Evolutionary conservation across 2,329 filamentous ascomycete genomes (phyloP), one percentile per base, ranked within the genome.

Genomic region (Fusarium illudens): DNA sequence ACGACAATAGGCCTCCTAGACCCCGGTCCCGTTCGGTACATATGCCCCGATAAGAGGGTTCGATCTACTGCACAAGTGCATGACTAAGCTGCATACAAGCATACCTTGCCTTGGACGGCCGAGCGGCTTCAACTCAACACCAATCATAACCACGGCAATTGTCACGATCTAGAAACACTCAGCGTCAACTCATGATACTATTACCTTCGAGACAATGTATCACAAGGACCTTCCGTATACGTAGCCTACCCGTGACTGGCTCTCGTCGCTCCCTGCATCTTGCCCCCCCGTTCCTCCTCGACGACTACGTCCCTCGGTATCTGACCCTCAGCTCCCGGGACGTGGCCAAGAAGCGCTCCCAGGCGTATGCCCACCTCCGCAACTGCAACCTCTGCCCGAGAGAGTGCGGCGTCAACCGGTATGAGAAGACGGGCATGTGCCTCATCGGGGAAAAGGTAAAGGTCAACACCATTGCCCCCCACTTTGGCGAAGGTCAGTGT

Each of bases 361-460:
- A 82, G 19, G 92, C 92, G 2, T 93, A 94, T 73, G 87, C 89
- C 1, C 92, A 96, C 75, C 82, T 96, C 27, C 82, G 86, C 12
- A 89, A 93, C 59, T 96, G 92, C 80, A 96, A 96, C 72, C 84
- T 96, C 8, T 96, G 92, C 71, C 92, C 93, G 2, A 85, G 92
- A 12, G 81, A 88, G 46, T 96, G 93, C 77, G 88, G 89, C 55
- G 91, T 95, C 32, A 94, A 96, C 76, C 88, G 92, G n/a, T 93
- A 89, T 73, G 88, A 94, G 78, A 90, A 85, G 69, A 92, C 91
- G 1, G 93, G 92, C 13, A 85, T 91, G 74, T 96, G 92, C 75
- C 82, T 96, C 62, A 91, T 96, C 70, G 92, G 92, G 13, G 85
- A 90, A 62, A 90, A 86, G 48, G 91, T 89, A 58, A 93, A 93